phyloP scores from a whole-genome alignment of 768 basidiomycete species.

The Cystofilobasidium macerans region DNA sequence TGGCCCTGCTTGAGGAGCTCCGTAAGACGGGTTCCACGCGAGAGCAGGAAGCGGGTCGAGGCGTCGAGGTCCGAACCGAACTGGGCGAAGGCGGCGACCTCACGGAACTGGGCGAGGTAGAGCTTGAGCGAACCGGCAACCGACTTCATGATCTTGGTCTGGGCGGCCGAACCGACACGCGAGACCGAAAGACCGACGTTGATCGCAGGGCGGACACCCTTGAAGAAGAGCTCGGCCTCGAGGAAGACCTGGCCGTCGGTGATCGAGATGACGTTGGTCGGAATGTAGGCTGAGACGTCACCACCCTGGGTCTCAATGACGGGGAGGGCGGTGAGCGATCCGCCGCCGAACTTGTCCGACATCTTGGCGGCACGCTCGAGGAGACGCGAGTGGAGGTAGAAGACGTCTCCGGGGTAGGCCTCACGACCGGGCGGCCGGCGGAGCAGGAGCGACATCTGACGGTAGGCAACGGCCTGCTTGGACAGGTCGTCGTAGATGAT shows the following conservation, averaged over 20 bases:
- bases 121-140: constrained; percentile 84
- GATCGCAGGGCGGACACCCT: constrained; percentile 98
- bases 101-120: constrained; percentile 99
- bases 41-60: constrained; percentile 95
- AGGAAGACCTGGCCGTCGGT: constrained; percentile 99
- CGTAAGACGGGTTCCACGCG: constrained; percentile 94
- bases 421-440: constrained; percentile 87
- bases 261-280: constrained; percentile 96
- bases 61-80: constrained; percentile 99
- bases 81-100: constrained; percentile 94
- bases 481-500: constrained; percentile 99
- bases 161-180: constrained; percentile 98
- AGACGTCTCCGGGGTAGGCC: constrained; percentile 55
- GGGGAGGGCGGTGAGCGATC: constrained; percentile 94
- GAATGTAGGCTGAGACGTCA: constrained; percentile 99
- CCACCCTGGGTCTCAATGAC: constrained; percentile 99
- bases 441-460: constrained; percentile 99
- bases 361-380: constrained; percentile 99
- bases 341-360: constrained; percentile 97
- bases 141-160: constrained; percentile 99
- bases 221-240: constrained; percentile 99
- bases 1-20: constrained; percentile 58
- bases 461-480: constrained; percentile 99
- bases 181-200: constrained; percentile 98
- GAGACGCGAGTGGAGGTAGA: constrained; percentile 99